phyloP scores from a whole-genome alignment of 73 alveolate genomes.

The Durusdinium trenchii region DNA sequence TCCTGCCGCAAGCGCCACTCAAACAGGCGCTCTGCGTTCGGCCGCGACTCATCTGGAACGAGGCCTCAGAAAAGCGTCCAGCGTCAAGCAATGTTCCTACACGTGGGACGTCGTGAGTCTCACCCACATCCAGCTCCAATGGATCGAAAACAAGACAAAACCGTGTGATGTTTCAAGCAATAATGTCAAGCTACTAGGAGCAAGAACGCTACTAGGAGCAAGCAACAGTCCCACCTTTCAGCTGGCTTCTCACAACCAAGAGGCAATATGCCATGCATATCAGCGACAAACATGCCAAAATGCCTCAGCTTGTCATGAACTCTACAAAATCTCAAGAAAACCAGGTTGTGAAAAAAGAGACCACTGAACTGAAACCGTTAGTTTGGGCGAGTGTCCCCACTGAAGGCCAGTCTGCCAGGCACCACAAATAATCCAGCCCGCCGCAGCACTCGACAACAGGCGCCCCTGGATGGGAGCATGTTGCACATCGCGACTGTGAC shows the following conservation, averaged over 20 bases:
- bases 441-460: slow-evolving; percentile 87
- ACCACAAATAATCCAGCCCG: slow-evolving; percentile 79
- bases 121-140: too few species aligned
- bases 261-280: slow-evolving; percentile 84
- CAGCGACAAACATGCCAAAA: slow-evolving; percentile 72
- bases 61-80: too few species aligned
- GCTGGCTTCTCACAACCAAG: not conserved
- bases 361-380: not conserved
- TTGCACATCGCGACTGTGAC: too few species aligned
- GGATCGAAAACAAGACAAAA: too few species aligned
- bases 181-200: too few species aligned
- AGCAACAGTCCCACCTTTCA: too few species aligned
- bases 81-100: too few species aligned
- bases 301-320: slow-evolving; percentile 9
- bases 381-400: slow-evolving; percentile 58
- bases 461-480: slow-evolving; percentile 51
- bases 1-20: slow-evolving; percentile 93
- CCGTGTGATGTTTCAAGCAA: too few species aligned
- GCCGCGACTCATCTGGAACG: slow-evolving; percentile 64
- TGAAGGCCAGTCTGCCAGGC: slow-evolving; percentile 86
- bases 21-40: slow-evolving; percentile 79
- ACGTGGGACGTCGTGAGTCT: too few species aligned
- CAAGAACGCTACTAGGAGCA: too few species aligned
- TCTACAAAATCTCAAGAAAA: not conserved
- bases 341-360: not conserved